Percentiles rank a stretch among this genome's conserved stretches.
phyloP scores from a whole-genome alignment of 139 green algal species.

The Chlamydomonas schloesseri region DNA sequence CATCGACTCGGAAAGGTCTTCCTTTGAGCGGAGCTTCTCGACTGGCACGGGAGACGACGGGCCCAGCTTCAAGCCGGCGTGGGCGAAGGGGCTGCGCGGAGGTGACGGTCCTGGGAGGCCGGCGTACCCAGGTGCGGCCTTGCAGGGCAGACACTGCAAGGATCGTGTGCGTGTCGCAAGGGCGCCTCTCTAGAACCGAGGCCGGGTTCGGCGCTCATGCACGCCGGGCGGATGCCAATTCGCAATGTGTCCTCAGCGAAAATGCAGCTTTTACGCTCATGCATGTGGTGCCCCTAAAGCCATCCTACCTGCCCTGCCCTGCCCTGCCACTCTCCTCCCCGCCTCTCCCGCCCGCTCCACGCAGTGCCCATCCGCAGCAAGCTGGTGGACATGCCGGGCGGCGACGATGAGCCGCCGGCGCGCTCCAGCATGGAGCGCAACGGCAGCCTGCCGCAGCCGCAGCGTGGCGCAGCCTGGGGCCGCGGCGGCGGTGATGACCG shows the following conservation, averaged over 20 bases:
- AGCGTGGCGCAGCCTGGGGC: background rate
- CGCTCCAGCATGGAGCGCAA: background rate
- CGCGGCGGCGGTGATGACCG: background rate
- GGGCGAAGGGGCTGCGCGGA: slow-evolving; percentile 2
- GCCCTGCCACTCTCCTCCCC: too few relatives aligned
- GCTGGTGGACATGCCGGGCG: slow-evolving; percentile 21
- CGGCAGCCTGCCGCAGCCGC: background rate
- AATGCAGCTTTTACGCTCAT: too few relatives aligned
- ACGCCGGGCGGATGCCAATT: too few relatives aligned
- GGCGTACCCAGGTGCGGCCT: slow-evolving; percentile 16
- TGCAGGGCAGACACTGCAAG: too few relatives aligned
- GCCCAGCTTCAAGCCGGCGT: slow-evolving; percentile 35
- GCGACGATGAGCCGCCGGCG: background rate
- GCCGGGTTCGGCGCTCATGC: too few relatives aligned
- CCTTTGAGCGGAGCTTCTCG: slow-evolving; percentile 4
- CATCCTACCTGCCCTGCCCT: too few relatives aligned
- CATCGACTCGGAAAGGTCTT: background rate
- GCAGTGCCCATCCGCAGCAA: slow-evolving; percentile 36
- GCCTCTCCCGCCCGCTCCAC: too few relatives aligned
- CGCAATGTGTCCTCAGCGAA: too few relatives aligned
- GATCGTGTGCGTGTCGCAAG: too few relatives aligned
- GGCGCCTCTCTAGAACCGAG: too few relatives aligned
- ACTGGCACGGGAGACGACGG: slow-evolving; percentile 4
- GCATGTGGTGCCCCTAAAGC: too few relatives aligned
- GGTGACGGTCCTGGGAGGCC: background rate